Conservation (phyloP, 106 monocot species). For the Acorus gramineus region DNA sequence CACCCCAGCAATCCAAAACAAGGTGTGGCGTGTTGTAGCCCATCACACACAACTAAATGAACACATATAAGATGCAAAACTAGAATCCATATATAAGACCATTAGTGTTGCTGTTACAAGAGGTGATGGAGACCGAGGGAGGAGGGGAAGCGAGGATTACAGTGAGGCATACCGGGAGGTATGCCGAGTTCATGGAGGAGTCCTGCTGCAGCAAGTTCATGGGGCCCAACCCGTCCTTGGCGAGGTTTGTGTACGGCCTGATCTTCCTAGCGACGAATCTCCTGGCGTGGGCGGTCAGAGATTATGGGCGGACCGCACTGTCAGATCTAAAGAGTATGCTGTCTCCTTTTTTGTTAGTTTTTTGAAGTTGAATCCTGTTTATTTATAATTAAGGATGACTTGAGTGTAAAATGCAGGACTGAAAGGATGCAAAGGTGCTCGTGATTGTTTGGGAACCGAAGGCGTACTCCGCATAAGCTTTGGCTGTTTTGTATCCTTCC, state of each 20-base stretch:
- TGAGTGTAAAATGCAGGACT: slow-evolving; percentile 30
- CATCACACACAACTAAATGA: too few species aligned
- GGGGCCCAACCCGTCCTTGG: slow-evolving; percentile 59
- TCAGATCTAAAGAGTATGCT: slow-evolving; percentile 61
- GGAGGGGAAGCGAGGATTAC: slow-evolving; percentile 22
- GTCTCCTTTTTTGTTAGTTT: neutral
- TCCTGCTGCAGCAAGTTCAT: slow-evolving; percentile 39
- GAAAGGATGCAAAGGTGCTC: slow-evolving; percentile 60
- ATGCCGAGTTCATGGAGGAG: slow-evolving; percentile 27
- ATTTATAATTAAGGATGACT: neutral
- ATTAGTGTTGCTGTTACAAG: too few species aligned
- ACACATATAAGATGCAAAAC: too few species aligned
- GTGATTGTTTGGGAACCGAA: slow-evolving; percentile 72
- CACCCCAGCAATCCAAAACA: too few species aligned
- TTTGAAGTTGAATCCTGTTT: neutral
- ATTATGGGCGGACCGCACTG: slow-evolving; percentile 56
- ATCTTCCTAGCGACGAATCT: slow-evolving; percentile 70
- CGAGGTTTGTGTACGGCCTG: slow-evolving; percentile 63
- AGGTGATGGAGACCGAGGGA: slow-evolving; percentile 13
- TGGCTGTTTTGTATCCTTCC: slow-evolving; percentile 87
- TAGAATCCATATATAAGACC: too few species aligned
- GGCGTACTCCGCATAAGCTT: slow-evolving; percentile 85
- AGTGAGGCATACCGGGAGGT: slow-evolving; percentile 25
- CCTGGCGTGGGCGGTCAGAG: slow-evolving; percentile 78
- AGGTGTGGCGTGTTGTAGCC: too few species aligned